phyloP scores from a whole-genome alignment of 352 stramenopile genomes.

The Pythium myriotylum region DNA sequence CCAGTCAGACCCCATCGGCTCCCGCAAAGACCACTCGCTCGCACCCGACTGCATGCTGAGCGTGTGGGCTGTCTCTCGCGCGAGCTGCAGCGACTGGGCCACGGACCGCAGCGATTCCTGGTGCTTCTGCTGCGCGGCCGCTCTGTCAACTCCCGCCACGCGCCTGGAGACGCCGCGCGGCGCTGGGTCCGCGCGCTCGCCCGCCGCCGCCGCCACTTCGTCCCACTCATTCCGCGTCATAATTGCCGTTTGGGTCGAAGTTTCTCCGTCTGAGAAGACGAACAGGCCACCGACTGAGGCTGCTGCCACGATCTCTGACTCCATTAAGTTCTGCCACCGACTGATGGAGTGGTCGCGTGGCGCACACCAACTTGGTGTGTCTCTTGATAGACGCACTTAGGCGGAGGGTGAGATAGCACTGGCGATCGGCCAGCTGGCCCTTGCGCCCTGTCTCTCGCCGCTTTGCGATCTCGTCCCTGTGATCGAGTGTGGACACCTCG shows the following conservation, averaged over 20 bases:
- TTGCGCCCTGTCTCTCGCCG: too few species aligned
- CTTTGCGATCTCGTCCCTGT: neutral
- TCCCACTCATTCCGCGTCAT: slow-evolving; percentile 27
- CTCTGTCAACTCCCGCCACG: neutral
- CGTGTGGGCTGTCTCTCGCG: slow-evolving; percentile 54
- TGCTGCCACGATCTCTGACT: neutral
- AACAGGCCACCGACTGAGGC: neutral
- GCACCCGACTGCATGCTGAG: slow-evolving; percentile 65
- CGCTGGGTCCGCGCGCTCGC: neutral
- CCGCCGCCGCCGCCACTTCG: neutral
- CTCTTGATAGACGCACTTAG: neutral
- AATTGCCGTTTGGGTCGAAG: neutral
- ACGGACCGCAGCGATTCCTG: slow-evolving; percentile 51
- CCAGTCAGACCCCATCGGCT: neutral
- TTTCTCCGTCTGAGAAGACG: slow-evolving; percentile 19
- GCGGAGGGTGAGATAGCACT: too few species aligned
- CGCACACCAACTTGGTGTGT: too few species aligned
- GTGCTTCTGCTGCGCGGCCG: slow-evolving; percentile 35
- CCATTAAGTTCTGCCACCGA: too few species aligned
- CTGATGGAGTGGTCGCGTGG: too few species aligned
- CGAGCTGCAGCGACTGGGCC: slow-evolving; percentile 56
- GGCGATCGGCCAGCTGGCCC: too few species aligned
- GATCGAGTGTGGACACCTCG: neutral
- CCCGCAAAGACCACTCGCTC: neutral
- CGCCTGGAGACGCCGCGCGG: neutral